These are phyloP conservation scores for Byssoonygena ceratinophila DNA, from an alignment of 2,329 filamentous ascomycete species.

Conservation along the genomic window DNA sequence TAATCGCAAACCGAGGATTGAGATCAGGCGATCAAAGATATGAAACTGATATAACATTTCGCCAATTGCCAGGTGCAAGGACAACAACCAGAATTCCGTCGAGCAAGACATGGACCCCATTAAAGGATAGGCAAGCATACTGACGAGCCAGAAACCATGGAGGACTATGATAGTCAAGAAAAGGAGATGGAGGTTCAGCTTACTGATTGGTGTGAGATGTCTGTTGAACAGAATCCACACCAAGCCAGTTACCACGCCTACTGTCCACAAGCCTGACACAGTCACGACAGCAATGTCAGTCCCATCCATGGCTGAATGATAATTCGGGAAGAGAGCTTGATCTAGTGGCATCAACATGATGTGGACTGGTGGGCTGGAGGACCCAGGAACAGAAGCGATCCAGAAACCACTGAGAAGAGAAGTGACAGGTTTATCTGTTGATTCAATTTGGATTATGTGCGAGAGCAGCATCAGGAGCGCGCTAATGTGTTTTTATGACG, in stretches of 20 bases:
- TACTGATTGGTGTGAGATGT: constrained; percentile 18
- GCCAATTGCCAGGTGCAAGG: constrained; percentile 49
- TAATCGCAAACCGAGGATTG: background rate
- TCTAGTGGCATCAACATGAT: background rate
- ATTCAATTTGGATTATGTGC: background rate
- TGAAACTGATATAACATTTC: constrained; percentile 53
- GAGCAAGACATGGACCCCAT: constrained; percentile 34
- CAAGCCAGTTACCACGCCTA: constrained; percentile 18
- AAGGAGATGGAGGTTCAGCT: constrained; percentile 21
- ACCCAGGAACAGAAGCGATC: background rate
- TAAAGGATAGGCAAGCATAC: constrained; percentile 22
- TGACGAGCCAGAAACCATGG: constrained; percentile 22
- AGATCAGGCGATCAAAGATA: constrained; percentile 44
- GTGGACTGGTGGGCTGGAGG: background rate
- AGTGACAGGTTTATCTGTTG: background rate
- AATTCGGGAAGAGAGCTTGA: background rate
- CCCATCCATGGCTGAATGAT: constrained; percentile 8
- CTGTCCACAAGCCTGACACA: constrained; percentile 21
- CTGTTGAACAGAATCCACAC: constrained; percentile 20
- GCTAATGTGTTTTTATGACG: constrained; percentile 7
- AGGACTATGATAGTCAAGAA: constrained; percentile 20
- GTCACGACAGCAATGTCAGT: constrained; percentile 20
- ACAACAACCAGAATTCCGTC: constrained; percentile 54
- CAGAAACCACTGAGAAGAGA: background rate
- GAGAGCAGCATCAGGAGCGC: background rate